Base-by-base conservation (phyloP, 2,329 filamentous ascomycete species). In the Zymoseptoria brevis region DNA sequence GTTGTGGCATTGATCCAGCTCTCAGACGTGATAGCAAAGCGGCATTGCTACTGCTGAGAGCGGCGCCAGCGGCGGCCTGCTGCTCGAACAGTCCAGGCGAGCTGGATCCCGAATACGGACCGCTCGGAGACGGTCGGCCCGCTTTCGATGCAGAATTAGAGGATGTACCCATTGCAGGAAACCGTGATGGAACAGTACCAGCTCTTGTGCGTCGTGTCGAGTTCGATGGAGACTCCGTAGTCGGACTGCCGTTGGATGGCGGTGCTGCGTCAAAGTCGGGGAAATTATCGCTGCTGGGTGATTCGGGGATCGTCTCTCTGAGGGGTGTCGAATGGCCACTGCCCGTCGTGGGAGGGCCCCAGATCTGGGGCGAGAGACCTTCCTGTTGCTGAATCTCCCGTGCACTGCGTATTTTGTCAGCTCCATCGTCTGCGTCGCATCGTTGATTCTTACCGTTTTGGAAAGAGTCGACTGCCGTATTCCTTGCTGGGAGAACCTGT, bases 351-450 rank as follows among this genome's bases (percentile, higher is more conserved):
- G 94, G 93, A 66, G 94, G 93, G 9, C 94, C 91, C 94, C 94
- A 97, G 56, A 87, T 75, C 74, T 83, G 81, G 71, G 81, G 87
- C 72, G 80, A 78, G 54, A 96, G 81, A 55, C 92, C 92, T 82
- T 97, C 93, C 77, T 96, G 92, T 57, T 92, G 92, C 78, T 97
- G 93, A 63, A 97, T 96, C 76, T 99, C 94, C 74, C 94, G 85
- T 66, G 94, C 92, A 72, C 93, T 96, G 69, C 62, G 51, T 45
- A 29, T 1, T 5, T 55, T 56, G 59, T 62, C 50, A 64, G 64
- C 19, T 51, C 22, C 50, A 24, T 51, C 55, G 30, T 4, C 35
- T 16, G 5, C 35, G 13, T 45, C 35, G 21, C 29, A 29, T 51
- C 24, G 35, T 19, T 50, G 19, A 24, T 45, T 78, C 86, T 72